A percentile compares a stretch with the other conserved stretches of the same genome.
phyloP scores from a whole-genome alignment of 1,284 basidiomycete genomes.

The Papiliotrema nemorosa region DNA sequence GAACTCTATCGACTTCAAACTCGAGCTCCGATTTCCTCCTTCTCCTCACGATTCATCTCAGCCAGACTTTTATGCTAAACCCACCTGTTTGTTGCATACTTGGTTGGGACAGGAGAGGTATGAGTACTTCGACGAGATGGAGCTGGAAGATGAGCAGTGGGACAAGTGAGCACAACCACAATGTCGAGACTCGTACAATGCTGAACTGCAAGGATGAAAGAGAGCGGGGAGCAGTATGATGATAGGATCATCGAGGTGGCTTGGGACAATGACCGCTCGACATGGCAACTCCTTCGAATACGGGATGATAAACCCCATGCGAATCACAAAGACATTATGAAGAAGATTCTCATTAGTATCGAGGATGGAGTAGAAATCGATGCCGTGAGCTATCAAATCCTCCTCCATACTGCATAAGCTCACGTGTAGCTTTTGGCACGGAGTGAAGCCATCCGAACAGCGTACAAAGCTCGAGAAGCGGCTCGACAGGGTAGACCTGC shows the following conservation, averaged over 20 bases:
- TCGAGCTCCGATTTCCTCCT: constrained; percentile 87
- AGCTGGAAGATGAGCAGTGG: constrained; percentile 89
- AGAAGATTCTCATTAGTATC: constrained; percentile 81
- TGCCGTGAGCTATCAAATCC: constrained; percentile 55
- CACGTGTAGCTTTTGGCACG: constrained; percentile 28
- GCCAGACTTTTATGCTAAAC: constrained; percentile 81
- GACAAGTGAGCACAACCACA: constrained; percentile 60
- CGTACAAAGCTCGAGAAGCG: constrained; percentile 42
- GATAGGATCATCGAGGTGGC: constrained; percentile 91
- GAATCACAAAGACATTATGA: constrained; percentile 76
- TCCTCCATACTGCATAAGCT: neutral
- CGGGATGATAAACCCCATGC: constrained; percentile 86
- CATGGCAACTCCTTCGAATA: constrained; percentile 87
- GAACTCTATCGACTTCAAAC: constrained; percentile 96
- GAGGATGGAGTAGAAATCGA: constrained; percentile 86
- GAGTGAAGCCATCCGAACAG: constrained; percentile 34
- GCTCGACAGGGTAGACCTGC: constrained; percentile 3
- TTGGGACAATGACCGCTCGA: constrained; percentile 66
- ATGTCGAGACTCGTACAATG: neutral
- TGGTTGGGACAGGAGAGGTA: constrained; percentile 69
- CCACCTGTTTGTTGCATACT: constrained; percentile 75
- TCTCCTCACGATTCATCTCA: constrained; percentile 53
- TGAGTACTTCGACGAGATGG: constrained; percentile 82
- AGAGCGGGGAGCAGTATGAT: constrained; percentile 78
- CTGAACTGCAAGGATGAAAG: constrained; percentile 65